These are phyloP conservation scores for Ustilago sp. DNA, from an alignment of 1,284 basidiomycete genomes.

Conservation along the genomic window DNA sequence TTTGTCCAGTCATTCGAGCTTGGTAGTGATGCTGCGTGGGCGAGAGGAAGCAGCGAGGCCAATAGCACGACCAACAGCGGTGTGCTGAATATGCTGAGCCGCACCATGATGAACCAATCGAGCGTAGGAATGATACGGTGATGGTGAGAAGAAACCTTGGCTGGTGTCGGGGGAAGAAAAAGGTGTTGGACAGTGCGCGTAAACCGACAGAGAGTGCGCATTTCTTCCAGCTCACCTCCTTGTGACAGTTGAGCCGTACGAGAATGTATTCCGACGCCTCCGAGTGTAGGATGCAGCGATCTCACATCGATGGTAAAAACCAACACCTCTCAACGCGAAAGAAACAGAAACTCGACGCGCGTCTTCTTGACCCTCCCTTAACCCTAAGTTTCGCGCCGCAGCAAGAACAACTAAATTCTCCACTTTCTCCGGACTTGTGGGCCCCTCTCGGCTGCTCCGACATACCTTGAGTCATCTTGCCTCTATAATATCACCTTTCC, in stretches of 20 bases:
- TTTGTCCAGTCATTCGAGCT: slow-evolving; percentile 43
- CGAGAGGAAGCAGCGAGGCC: background rate
- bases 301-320: background rate
- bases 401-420: background rate
- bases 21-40: slow-evolving; percentile 24
- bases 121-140: slow-evolving; percentile 1
- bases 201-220: background rate
- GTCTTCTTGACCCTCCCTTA: slow-evolving; percentile 12
- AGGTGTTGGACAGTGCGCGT: slow-evolving; percentile 38
- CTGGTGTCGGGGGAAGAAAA: background rate
- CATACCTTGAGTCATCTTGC: background rate
- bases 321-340: slow-evolving; percentile 32
- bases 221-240: slow-evolving; percentile 43
- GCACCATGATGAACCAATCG: slow-evolving; percentile 7
- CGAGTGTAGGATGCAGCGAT: background rate
- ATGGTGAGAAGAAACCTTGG: background rate
- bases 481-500: background rate
- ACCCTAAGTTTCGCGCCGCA: background rate
- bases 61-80: slow-evolving; percentile 11
- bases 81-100: background rate
- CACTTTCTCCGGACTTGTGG: no score
- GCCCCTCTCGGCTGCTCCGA: background rate
- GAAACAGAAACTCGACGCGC: slow-evolving; percentile 29
- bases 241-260: slow-evolving; percentile 20
- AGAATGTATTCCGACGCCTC: background rate